Percentiles rank a stretch among this genome's conserved stretches.
Conservation (phyloP, 2,329 filamentous ascomycete genomes). For the Fusarium pininemorale region DNA sequence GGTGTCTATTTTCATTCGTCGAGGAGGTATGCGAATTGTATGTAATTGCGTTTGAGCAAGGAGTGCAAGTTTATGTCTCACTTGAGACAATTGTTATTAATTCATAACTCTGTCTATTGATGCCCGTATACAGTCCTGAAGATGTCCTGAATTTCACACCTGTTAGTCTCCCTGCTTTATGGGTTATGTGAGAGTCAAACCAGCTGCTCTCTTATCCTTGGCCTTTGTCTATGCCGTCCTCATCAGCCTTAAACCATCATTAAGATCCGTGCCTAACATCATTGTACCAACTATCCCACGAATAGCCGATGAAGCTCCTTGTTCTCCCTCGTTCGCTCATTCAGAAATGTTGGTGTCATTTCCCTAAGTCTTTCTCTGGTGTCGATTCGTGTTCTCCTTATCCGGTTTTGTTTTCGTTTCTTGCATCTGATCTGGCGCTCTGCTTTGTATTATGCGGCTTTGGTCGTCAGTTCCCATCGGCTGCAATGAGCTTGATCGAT, state of each 20-base stretch:
- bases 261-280: background rate
- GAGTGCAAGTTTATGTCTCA: no score
- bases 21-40: background rate
- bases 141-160: background rate
- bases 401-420: background rate
- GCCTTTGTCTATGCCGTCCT: background rate
- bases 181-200: background rate
- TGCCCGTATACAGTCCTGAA: background rate
- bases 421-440: background rate
- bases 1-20: background rate
- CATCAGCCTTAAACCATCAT: no score
- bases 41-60: background rate
- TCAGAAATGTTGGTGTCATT: background rate
- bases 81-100: background rate
- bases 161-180: background rate
- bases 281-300: no score
- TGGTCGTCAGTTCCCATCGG: background rate
- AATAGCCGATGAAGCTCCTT: background rate
- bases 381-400: background rate
- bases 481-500: conserved; percentile 5
- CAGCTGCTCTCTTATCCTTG: background rate
- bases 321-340: background rate
- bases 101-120: background rate
- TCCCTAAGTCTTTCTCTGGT: background rate
- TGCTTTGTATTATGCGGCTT: background rate